Base-by-base conservation (phyloP, 257 asterid species). In the Rubia yunnanensis region DNA sequence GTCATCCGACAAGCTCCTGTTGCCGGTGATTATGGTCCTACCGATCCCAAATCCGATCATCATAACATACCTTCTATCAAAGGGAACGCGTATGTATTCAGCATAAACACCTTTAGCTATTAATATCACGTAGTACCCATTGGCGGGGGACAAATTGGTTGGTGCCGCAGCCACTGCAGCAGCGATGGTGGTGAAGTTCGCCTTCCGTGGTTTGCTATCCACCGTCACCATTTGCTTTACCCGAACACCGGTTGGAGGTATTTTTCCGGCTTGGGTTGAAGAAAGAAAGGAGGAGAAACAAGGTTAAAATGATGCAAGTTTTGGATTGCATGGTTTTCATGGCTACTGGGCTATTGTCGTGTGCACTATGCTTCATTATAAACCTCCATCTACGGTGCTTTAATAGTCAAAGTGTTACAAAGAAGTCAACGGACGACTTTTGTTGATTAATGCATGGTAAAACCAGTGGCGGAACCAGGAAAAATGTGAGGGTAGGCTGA, bases 1-100 rank as follows among this genome's bases (percentile, higher is more conserved):
- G 64, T 95, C 96, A 49, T 85, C 66, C 81, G 17, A 82, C 81
- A n/a, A n/a, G 70, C 69, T 89, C 20, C 60, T 84, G 59, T 74
- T 82, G 2, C 95, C 94, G 1, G 95, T 83, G 5, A 89, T 76
- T 15, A 87, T 71, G 0, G 95, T 87, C 67, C 63, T 72, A 14
- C 84, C 82, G 11, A 85, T 83, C 20, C 96, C 95, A 10, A 80
- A 95, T 5, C 96, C 96, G 35, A 84, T 52, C 85, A 87, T 73
- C 89, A 89, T 79, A 70, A 89, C 11, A 30, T 80, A 76, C 66
- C 17, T 79, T 68, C 83, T 78, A 69, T 83, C 82, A 63, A 60
- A 82, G 0, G 79, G 74, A 77, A 89, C 68, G 17, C 77, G 60
- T 0, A 89, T 77, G 52, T 85, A 81, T 35, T 89, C 94, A 64